A percentile compares a stretch with the other conserved stretches of the same genome.
Evolutionary conservation across 805 yeast species (phyloP).

Genomic region (Babjeviella inositovora): DNA sequence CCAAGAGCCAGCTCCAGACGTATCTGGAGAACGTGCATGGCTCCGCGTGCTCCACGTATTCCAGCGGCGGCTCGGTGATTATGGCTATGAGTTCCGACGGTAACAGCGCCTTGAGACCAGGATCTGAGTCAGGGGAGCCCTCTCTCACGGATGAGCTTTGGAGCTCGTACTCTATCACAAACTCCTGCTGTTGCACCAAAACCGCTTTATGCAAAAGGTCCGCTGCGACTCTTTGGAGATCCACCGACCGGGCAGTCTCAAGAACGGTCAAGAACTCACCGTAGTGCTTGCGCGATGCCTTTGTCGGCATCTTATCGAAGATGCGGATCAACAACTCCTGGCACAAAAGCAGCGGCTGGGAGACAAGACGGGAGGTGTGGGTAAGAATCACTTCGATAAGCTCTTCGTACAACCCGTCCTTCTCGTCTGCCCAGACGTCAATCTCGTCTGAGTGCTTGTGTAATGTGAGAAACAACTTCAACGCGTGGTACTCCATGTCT

Average conservation of each 20-base stretch:
- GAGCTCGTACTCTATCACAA: conserved; percentile 47
- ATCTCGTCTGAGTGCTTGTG: conserved; percentile 8
- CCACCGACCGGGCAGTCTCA: conserved; percentile 4
- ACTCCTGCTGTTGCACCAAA: conserved; percentile 32
- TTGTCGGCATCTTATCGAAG: conserved; percentile 10
- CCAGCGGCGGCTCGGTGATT: conserved; percentile 13
- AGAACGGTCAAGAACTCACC: conserved; percentile 17
- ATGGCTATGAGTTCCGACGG: conserved; percentile 21
- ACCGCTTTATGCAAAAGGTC: conserved; percentile 21
- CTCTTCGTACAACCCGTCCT: conserved; percentile 18
- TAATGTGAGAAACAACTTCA: conserved; percentile 22
- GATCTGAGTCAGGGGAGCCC: conserved; percentile 8
- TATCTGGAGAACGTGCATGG: conserved; percentile 19
- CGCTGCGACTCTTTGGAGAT: conserved; percentile 25
- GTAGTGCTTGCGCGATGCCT: conserved; percentile 13
- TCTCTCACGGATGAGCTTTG: conserved; percentile 17
- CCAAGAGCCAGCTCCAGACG: conserved; percentile 55
- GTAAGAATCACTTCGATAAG: conserved; percentile 22
- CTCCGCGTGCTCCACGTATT: conserved; percentile 16
- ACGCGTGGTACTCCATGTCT: conserved; percentile 27
- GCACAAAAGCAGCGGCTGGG: conserved; percentile 14
- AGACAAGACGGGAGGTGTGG: conserved; percentile 1
- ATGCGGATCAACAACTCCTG: conserved; percentile 17
- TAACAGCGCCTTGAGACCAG: conserved; percentile 11
- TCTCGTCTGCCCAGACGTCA: conserved; percentile 16